These are phyloP conservation scores for Cercospora sp. DNA, from an alignment of 2,329 filamentous ascomycete species.

Conservation along the genomic window DNA sequence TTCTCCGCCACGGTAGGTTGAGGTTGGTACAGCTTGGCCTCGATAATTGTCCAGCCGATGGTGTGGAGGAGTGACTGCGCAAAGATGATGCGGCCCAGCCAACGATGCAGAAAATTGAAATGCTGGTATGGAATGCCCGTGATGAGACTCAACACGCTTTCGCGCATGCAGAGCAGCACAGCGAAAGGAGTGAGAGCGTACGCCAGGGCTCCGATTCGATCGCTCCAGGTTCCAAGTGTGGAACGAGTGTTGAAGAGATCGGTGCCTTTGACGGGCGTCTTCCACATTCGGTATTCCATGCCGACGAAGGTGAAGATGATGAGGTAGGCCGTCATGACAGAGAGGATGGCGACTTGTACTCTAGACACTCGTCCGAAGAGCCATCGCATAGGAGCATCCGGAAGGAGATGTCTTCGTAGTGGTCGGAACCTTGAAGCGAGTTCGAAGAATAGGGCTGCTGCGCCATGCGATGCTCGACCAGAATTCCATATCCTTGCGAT, in stretches of 20 bases:
- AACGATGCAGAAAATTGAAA: conserved; percentile 76
- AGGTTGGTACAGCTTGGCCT: conserved; percentile 67
- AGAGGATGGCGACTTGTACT: conserved; percentile 64
- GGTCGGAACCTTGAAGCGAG: conserved; percentile 15
- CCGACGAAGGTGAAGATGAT: conserved; percentile 64
- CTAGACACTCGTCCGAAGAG: conserved; percentile 69
- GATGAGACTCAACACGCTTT: conserved; percentile 67
- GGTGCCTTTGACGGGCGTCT: conserved; percentile 64
- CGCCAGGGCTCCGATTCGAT: conserved; percentile 69
- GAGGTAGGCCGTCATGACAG: conserved; percentile 61
- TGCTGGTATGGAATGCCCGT: conserved; percentile 72
- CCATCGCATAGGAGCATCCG: conserved; percentile 53
- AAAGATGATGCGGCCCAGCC: conserved; percentile 73
- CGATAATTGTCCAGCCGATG: conserved; percentile 67
- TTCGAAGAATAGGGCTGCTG: conserved; percentile 25
- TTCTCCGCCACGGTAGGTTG: conserved; percentile 60
- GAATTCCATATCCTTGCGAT: conserved; percentile 37
- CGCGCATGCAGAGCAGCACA: conserved; percentile 65
- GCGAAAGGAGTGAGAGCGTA: conserved; percentile 73
- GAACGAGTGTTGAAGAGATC: conserved; percentile 64
- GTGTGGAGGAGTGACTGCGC: conserved; percentile 68
- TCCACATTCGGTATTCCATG: conserved; percentile 67
- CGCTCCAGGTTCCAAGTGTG: conserved; percentile 65
- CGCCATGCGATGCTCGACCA: conserved; percentile 20
- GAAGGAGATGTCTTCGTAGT: conserved; percentile 51